Percentiles rank a stretch among this genome's conserved stretches.
phyloP scores from a whole-genome alignment of 306 rosid species.

The Echinosophora koreensis region DNA sequence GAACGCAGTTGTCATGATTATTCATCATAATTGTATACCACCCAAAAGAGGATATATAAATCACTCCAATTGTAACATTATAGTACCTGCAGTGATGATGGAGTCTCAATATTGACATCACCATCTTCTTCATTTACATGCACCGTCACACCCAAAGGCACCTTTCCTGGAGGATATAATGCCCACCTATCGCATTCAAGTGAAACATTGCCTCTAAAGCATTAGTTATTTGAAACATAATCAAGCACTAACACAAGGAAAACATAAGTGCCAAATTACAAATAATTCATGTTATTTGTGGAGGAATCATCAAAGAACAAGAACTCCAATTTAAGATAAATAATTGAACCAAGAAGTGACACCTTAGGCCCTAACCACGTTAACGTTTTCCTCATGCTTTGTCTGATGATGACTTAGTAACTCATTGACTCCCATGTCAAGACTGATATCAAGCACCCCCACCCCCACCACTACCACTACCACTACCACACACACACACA shows the following conservation, averaged over 20 bases:
- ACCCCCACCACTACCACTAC: no score
- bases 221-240: slow-evolving; percentile 41
- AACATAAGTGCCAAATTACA: slow-evolving; percentile 14
- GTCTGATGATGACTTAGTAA: slow-evolving; percentile 19
- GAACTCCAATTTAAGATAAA: slow-evolving; percentile 21
- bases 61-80: slow-evolving; percentile 35
- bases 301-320: slow-evolving; percentile 40
- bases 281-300: slow-evolving; percentile 22
- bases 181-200: slow-evolving; percentile 85
- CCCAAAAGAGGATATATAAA: slow-evolving; percentile 33
- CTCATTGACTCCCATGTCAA: not conserved
- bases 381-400: slow-evolving; percentile 13
- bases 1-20: slow-evolving; percentile 30
- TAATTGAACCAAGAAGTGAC: slow-evolving; percentile 14
- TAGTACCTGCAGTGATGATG: slow-evolving; percentile 90
- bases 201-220: slow-evolving; percentile 39
- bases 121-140: slow-evolving; percentile 96
- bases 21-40: slow-evolving; percentile 17
- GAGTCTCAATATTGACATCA: slow-evolving; percentile 85
- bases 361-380: slow-evolving; percentile 8
- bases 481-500: not conserved
- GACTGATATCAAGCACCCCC: slow-evolving; percentile 8
- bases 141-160: slow-evolving; percentile 92
- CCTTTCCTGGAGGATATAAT: slow-evolving; percentile 97
- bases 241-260: slow-evolving; percentile 20